Percentiles rank a stretch among this genome's conserved stretches.
Conservation (phyloP, 2,329 filamentous ascomycete genomes). For the Penicillium sclerotigenum region DNA sequence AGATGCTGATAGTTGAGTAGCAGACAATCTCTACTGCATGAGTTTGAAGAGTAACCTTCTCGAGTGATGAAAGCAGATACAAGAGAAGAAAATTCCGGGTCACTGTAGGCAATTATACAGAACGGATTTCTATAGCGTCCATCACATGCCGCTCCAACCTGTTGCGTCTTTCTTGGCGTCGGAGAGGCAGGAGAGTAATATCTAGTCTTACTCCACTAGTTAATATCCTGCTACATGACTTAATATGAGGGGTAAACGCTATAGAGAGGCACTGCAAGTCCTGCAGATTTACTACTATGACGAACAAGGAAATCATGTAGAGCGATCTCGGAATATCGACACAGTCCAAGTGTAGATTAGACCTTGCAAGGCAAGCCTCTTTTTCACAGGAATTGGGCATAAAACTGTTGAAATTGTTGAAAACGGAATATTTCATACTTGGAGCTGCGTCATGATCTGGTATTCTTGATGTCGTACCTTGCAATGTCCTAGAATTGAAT, state of each 20-base stretch:
- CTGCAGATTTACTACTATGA: background rate
- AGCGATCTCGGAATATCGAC: conserved; percentile 4
- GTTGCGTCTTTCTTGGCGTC: conserved; percentile 15
- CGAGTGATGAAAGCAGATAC: background rate
- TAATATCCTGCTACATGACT: background rate
- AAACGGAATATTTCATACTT: conserved; percentile 7
- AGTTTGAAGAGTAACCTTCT: background rate
- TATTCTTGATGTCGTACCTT: conserved; percentile 4
- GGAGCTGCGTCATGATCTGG: conserved; percentile 3
- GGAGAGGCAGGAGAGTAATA: conserved; percentile 4
- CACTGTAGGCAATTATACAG: conserved; percentile 9
- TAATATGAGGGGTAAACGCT: background rate
- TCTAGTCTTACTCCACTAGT: conserved; percentile 3
- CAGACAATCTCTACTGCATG: background rate
- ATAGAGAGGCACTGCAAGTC: conserved; percentile 6
- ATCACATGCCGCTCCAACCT: conserved; percentile 1
- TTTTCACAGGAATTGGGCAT: background rate
- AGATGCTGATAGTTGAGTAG: background rate
- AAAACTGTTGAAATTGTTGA: conserved; percentile 7
- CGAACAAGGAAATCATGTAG: conserved; percentile 4
- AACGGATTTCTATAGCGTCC: background rate
- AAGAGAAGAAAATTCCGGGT: background rate
- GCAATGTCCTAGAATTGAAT: background rate
- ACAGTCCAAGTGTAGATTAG: background rate
- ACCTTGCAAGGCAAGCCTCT: background rate